Conservation (phyloP, 768 basidiomycete genomes). For the Tulasnella sp. region DNA sequence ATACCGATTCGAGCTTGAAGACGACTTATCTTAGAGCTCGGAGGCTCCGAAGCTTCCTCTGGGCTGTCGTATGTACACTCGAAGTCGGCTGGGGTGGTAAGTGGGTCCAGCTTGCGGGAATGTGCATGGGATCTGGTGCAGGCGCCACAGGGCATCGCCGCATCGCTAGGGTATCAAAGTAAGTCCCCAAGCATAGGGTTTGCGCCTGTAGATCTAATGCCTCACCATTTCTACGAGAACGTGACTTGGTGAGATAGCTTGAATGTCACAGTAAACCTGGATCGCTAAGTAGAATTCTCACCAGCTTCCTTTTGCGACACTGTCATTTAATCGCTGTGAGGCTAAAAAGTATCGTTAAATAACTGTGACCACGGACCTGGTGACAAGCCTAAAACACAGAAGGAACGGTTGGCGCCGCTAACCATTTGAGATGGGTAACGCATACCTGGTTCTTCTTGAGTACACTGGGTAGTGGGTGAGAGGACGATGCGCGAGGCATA, state of each 20-base stretch:
- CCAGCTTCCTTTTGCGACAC: conserved; percentile 13
- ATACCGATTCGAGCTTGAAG: conserved; percentile 6
- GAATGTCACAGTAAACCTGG: background rate
- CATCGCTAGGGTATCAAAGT: background rate
- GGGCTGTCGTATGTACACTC: conserved; percentile 13
- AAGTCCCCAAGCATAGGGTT: background rate
- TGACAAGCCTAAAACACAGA: conserved; percentile 7
- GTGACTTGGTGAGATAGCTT: background rate
- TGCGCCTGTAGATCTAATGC: background rate
- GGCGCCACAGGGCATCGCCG: conserved; percentile 2
- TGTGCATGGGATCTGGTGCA: conserved; percentile 11
- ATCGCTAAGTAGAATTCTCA: background rate
- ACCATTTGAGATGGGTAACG: background rate
- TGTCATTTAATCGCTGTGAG: background rate
- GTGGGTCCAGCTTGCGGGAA: conserved; percentile 3
- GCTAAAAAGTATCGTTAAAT: too few relatives aligned
- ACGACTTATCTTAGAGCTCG: background rate
- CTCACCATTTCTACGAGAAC: conserved; percentile 3
- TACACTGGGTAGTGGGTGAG: background rate
- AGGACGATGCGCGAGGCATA: too few relatives aligned
- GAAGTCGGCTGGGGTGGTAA: background rate
- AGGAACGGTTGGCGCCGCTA: background rate
- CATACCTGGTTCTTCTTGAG: background rate
- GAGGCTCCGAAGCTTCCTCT: conserved; percentile 3
- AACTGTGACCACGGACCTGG: background rate